Percentiles rank a stretch among this genome's conserved stretches.
Evolutionary conservation across 192 early-diverging fungal species (phyloP).

Genomic region (Neocallimastix lanati): DNA sequence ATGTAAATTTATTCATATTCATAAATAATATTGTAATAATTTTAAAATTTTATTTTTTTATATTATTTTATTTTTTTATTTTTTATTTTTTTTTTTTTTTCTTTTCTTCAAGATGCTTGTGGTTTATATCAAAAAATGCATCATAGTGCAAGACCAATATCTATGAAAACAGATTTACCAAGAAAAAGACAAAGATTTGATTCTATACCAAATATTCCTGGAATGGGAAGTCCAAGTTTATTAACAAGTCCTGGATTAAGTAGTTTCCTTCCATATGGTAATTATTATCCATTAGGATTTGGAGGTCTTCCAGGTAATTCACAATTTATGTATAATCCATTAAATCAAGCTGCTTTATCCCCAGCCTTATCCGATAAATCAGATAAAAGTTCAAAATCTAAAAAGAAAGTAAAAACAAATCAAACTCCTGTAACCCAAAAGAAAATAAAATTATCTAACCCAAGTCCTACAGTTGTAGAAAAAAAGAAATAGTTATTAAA

Average conservation of each 20-base stretch:
- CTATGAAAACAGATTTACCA: background rate
- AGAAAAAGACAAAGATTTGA: background rate
- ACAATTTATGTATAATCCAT: background rate
- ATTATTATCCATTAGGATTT: background rate
- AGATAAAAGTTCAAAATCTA: background rate
- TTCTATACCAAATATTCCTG: background rate
- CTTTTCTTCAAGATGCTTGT: conserved; percentile 1
- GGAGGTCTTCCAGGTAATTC: background rate
- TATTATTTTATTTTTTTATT: too few relatives aligned
- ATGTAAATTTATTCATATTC: too few relatives aligned
- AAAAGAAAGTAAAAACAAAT: background rate
- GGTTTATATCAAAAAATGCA: conserved; percentile 2
- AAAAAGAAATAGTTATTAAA: too few relatives aligned
- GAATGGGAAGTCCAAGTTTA: background rate
- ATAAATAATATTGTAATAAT: too few relatives aligned
- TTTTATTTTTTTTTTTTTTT: too few relatives aligned
- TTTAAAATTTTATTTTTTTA: too few relatives aligned
- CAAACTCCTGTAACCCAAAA: background rate
- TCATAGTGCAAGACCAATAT: background rate
- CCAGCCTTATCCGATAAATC: background rate
- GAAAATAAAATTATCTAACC: background rate
- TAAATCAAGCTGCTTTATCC: background rate
- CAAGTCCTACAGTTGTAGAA: background rate
- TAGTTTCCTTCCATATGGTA: background rate
- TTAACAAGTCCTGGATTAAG: background rate